Percentiles rank a stretch among this genome's conserved stretches.
Evolutionary conservation across 352 stramenopile species (phyloP).

Genomic region (Hyaloperonospora brassicae): DNA sequence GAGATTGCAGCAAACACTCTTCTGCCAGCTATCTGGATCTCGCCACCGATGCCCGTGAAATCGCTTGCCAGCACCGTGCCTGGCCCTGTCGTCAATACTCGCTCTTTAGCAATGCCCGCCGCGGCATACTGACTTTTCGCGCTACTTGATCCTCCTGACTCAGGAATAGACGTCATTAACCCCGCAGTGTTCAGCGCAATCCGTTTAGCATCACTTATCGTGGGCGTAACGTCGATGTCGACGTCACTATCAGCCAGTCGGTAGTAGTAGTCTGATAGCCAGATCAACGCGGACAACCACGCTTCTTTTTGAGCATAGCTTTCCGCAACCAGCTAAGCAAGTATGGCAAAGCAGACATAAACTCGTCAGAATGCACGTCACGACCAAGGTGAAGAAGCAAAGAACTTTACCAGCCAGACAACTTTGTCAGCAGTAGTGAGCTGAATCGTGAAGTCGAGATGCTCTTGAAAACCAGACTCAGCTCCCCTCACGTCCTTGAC

Average conservation of each 20-base stretch:
- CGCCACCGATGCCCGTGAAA: slow-evolving; percentile 54
- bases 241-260: slow-evolving; percentile 23
- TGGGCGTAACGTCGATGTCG: slow-evolving; percentile 16
- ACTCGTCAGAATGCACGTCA: slow-evolving; percentile 1
- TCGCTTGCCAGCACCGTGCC: slow-evolving; percentile 27
- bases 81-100: slow-evolving; percentile 20
- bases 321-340: slow-evolving; percentile 57
- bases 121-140: slow-evolving; percentile 20
- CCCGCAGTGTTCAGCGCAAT: slow-evolving; percentile 37
- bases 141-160: slow-evolving; percentile 33
- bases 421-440: slow-evolving; percentile 64
- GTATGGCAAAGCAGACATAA: slow-evolving; percentile 10
- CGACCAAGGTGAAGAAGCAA: slow-evolving; percentile 13
- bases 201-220: slow-evolving; percentile 30
- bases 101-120: slow-evolving; percentile 28
- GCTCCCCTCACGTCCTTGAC: slow-evolving; percentile 80
- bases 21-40: slow-evolving; percentile 52
- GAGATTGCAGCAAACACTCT: slow-evolving; percentile 72
- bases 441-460: slow-evolving; percentile 81
- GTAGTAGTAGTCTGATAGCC: slow-evolving; percentile 83
- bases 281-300: slow-evolving; percentile 81
- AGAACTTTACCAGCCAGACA: slow-evolving; percentile 63
- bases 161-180: slow-evolving; percentile 41
- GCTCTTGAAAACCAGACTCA: slow-evolving; percentile 71
- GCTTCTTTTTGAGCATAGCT: slow-evolving; percentile 77